Evolutionary conservation across 1,284 basidiomycete species (phyloP).

Genomic region (Papiliotrema laurentii): DNA sequence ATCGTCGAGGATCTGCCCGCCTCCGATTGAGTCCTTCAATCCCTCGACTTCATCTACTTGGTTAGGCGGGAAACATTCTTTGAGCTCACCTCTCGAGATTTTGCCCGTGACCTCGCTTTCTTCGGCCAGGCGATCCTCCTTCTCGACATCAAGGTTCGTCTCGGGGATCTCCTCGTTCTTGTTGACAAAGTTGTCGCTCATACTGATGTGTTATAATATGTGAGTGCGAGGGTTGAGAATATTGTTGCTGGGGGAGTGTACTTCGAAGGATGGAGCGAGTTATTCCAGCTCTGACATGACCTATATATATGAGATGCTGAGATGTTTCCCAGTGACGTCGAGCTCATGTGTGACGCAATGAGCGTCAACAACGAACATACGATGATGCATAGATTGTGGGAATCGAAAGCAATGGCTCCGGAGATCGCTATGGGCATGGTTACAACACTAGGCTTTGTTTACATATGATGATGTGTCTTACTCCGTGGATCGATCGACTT

Average conservation of each 20-base stretch:
- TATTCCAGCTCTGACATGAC: too few relatives aligned
- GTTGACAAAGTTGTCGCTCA: slow-evolving; percentile 22
- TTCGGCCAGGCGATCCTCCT: slow-evolving; percentile 46
- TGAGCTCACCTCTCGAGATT: slow-evolving; percentile 27
- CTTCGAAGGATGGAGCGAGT: too few relatives aligned
- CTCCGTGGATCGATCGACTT: too few relatives aligned
- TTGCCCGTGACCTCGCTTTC: slow-evolving; percentile 33
- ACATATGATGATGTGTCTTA: too few relatives aligned
- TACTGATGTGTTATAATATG: slow-evolving; percentile 10
- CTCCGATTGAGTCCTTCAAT: slow-evolving; percentile 38
- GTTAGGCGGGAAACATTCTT: not conserved
- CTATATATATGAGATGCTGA: too few relatives aligned
- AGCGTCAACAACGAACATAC: too few relatives aligned
- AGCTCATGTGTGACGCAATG: too few relatives aligned
- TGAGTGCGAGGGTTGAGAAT: not conserved
- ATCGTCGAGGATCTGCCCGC: slow-evolving; percentile 34
- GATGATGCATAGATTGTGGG: too few relatives aligned
- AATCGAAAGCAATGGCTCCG: too few relatives aligned
- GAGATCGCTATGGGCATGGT: too few relatives aligned
- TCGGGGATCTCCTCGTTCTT: slow-evolving; percentile 14
- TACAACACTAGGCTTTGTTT: too few relatives aligned
- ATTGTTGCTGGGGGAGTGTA: not conserved
- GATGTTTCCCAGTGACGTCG: too few relatives aligned
- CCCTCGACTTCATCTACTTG: slow-evolving; percentile 38
- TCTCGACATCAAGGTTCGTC: slow-evolving; percentile 53